Evolutionary conservation across 225 moss, liverwort and hornwort species (phyloP).

Genomic region (Pleurozium schreberi): DNA sequence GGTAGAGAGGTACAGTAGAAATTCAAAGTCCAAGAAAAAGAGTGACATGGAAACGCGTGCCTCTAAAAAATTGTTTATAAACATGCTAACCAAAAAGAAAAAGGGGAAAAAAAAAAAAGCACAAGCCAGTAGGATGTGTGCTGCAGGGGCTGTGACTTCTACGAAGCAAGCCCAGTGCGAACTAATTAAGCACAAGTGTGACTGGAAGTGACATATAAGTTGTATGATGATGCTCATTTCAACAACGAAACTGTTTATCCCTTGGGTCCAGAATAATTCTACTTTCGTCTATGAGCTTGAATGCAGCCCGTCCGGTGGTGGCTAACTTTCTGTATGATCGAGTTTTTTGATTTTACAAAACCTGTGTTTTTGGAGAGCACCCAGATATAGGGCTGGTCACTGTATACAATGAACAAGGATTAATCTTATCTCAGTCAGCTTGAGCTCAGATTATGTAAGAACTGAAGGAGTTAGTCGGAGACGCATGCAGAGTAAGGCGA

Average conservation of each 20-base stretch:
- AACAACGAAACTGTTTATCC: background rate
- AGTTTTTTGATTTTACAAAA: slow-evolving; percentile 17
- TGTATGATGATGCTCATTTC: slow-evolving; percentile 23
- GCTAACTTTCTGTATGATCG: slow-evolving; percentile 12
- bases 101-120: background rate
- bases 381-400: slow-evolving; percentile 27
- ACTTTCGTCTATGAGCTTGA: slow-evolving; percentile 29
- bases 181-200: background rate
- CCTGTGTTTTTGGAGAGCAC: slow-evolving; percentile 7
- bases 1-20: background rate
- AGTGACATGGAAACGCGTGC: background rate
- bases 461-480: background rate
- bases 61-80: slow-evolving; percentile 36
- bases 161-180: background rate
- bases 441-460: background rate
- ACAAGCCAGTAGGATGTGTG: slow-evolving; percentile 26
- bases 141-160: background rate
- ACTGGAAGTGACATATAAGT: slow-evolving; percentile 9
- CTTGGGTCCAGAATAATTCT: background rate
- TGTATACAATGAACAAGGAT: slow-evolving; percentile 15
- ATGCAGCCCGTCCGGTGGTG: slow-evolving; percentile 20
- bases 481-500: background rate
- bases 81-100: slow-evolving; percentile 6
- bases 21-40: background rate
- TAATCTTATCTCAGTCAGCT: background rate